phyloP scores from a whole-genome alignment of 495 filamentous ascomycete species.

The Neurospora sp. region DNA sequence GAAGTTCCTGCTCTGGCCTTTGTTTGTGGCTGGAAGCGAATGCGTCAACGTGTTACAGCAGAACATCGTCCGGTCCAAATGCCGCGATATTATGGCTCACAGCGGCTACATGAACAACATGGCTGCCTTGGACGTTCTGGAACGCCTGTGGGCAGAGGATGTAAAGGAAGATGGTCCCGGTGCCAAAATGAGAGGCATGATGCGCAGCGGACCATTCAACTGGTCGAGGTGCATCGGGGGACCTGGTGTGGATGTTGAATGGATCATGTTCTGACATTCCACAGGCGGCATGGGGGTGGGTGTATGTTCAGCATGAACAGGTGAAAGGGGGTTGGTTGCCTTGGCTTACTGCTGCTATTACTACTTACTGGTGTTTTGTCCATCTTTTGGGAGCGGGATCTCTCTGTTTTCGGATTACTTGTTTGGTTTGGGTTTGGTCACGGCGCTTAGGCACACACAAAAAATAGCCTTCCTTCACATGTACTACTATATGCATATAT shows the following conservation, averaged over 20 bases:
- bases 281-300: not conserved
- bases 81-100: constrained; percentile 74
- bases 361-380: not conserved
- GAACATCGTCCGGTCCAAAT: constrained; percentile 63
- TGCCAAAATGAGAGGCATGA: constrained; percentile 18
- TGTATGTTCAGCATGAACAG: not conserved
- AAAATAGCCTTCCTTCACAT: not conserved
- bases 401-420: not conserved
- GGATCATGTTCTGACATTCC: constrained; percentile 61
- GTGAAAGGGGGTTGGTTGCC: not conserved
- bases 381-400: not conserved
- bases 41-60: constrained; percentile 77
- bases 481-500: not conserved
- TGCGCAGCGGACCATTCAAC: constrained; percentile 46
- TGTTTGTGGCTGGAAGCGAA: constrained; percentile 86
- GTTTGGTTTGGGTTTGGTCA: not conserved
- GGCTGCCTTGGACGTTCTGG: constrained; percentile 72
- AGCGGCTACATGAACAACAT: constrained; percentile 90
- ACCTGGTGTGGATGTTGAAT: constrained; percentile 60
- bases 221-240: constrained; percentile 72
- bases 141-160: constrained; percentile 64
- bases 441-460: not conserved
- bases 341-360: not conserved
- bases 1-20: constrained; percentile 88
- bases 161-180: constrained; percentile 29